A percentile compares a stretch with the other conserved stretches of the same genome.
phyloP scores from a whole-genome alignment of 169 alveolate species.

The Eimeria brunetti region DNA sequence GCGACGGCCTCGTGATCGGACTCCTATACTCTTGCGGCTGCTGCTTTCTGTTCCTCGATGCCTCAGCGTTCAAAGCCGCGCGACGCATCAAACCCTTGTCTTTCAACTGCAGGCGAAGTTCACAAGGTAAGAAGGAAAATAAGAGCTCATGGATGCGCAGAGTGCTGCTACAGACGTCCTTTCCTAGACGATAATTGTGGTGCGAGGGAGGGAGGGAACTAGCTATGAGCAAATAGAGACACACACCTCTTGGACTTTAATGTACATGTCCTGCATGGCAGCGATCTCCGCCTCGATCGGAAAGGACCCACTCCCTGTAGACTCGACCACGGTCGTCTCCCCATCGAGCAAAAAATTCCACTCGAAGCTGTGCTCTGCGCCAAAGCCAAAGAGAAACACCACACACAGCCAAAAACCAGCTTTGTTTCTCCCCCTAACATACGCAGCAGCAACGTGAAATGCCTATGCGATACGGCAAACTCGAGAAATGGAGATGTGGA shows the following conservation, averaged over 20 bases:
- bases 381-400: neutral
- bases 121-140: neutral
- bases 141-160: neutral
- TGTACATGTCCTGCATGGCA: constrained; percentile 80
- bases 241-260: constrained; percentile 72
- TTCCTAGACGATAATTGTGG: neutral
- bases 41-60: constrained; percentile 57
- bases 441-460: neutral
- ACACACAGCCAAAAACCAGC: neutral
- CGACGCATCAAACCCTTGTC: constrained; percentile 57
- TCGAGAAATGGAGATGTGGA: neutral
- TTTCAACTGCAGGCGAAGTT: constrained; percentile 22
- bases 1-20: constrained; percentile 49
- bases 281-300: constrained; percentile 78
- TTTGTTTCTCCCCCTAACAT: neutral
- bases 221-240: neutral
- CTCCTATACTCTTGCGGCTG: constrained; percentile 69
- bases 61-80: constrained; percentile 64
- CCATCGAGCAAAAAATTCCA: constrained; percentile 76
- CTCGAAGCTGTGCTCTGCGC: constrained; percentile 75
- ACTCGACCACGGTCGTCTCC: constrained; percentile 55
- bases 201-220: neutral
- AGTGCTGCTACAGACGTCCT: neutral
- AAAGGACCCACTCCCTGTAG: constrained; percentile 53
- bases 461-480: neutral